phyloP scores from a whole-genome alignment of 2,329 filamentous ascomycete species.

The Ophiosphaerella korrae region DNA sequence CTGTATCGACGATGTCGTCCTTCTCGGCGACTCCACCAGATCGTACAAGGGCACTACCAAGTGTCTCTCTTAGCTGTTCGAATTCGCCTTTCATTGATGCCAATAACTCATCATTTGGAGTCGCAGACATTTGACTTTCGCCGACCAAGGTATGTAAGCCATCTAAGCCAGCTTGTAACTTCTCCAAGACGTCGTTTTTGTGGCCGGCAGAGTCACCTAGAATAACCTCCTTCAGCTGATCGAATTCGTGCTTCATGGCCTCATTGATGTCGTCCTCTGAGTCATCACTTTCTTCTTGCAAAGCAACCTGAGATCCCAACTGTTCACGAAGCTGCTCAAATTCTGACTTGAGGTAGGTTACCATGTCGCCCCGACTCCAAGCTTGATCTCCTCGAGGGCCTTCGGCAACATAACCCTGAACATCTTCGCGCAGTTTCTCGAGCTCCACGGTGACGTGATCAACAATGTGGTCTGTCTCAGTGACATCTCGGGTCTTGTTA shows the following conservation, averaged over 20 bases:
- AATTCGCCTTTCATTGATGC: conserved; percentile 64
- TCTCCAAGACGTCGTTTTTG: conserved; percentile 67
- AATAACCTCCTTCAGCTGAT: conserved; percentile 78
- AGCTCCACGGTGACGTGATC: conserved; percentile 69
- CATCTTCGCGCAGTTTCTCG: conserved; percentile 66
- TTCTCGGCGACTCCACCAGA: conserved; percentile 56
- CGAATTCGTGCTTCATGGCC: conserved; percentile 80
- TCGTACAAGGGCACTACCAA: conserved; percentile 58
- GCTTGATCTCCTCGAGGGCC: conserved; percentile 51
- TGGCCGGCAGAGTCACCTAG: conserved; percentile 63
- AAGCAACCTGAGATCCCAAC: conserved; percentile 55
- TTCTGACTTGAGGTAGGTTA: conserved; percentile 59
- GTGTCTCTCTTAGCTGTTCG: conserved; percentile 63
- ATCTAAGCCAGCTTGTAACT: conserved; percentile 60
- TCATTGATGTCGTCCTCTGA: conserved; percentile 61
- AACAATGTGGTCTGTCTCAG: conserved; percentile 78
- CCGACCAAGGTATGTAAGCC: conserved; percentile 53
- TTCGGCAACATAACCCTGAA: conserved; percentile 58
- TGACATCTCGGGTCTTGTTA: conserved; percentile 70
- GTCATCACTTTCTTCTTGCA: conserved; percentile 44
- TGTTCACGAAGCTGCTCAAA: conserved; percentile 67
- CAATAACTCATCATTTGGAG: conserved; percentile 53
- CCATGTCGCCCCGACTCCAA: conserved; percentile 51
- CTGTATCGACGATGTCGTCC: conserved; percentile 72
- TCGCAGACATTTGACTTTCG: conserved; percentile 29